Base-by-base conservation (phyloP, 441 rosid genomes). In the Mallotus repandus region DNA sequence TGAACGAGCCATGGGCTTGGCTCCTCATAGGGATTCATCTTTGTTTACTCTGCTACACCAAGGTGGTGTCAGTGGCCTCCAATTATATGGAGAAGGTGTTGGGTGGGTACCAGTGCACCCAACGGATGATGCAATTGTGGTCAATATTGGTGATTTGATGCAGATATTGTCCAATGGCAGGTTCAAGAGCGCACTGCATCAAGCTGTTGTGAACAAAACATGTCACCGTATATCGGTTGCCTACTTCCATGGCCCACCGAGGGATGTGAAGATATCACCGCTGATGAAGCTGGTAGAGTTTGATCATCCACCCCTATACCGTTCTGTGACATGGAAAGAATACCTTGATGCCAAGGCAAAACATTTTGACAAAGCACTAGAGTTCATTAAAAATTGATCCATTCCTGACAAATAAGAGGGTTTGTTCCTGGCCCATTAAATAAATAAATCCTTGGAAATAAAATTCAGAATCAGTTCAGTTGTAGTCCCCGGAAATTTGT, bases 21-120 rank as follows among this genome's bases (percentile, higher is more conserved):
- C 90, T 4, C 82, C 92, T 3, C 92, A 91, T 77, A 85, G 91
- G 4, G 93, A 90, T 75, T 68, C 91, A 9, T 78, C 84, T 7
- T 63, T 91, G 59, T 12, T 91, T 66, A 86, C 91, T 21, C 55
- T 90, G 50, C 74, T 91, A 11, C 74, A 85, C 76, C 89, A 85
- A 62, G 80, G 75, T 81, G 79, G 68, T 53, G 75, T 77, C 11
- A 81, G 68, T 54, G 93, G 88, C 15, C 88, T 91, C 65, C 87
- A 89, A 53, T 77, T 87, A 18, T 69, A 67, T 19, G 71, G 66
- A 29, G 86, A 87, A 18, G 83, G 69, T 1, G 43, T 50, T 13
- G 89, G 84, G 25, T 89, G 93, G 93, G 77, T 86, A 54, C 72
- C 85, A 1, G 86, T 91, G 38, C 81, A 83, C 11, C 88, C 91